Evolutionary conservation across 192 early-diverging fungal genomes (phyloP), one percentile per base, ranked within the genome.

Genomic region (Coemansia reversa): DNA sequence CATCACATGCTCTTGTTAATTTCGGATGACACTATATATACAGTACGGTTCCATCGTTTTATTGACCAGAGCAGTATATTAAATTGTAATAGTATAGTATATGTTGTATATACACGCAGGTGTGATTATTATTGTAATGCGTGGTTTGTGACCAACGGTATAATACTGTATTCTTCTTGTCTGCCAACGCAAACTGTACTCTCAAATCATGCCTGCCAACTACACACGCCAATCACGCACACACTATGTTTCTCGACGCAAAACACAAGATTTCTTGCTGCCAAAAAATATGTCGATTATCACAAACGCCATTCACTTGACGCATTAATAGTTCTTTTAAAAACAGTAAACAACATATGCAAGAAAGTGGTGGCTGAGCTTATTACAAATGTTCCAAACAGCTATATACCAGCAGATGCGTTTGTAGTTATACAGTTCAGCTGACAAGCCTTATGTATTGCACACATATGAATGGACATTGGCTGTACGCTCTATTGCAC

Each of bases 391-490:
- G 39, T 12, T 2, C 7, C 39, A 45, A 45, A 16, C 14, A 16
- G 39, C 7, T 45, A 45, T 16, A 16, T 16, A 12, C 39, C 16
- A 45, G 39, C 12, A 16, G 39, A 45, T 16, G 39, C 39, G 39
- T 16, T 45, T 0, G 6, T 45, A 14, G 39, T 1, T 45, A 4
- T 16, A 14, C 12, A 45, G 39, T 2, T 16, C 49, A 28, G 60
- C 16, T 51, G 20, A 27, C 16, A 22, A 4, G 28, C 48, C 19
- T 27, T n/a, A 47, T 51, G 60, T 48, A 20, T 51, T 28, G 60
- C 30, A 1, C 45, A 51, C 42, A 61, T 51, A 50, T 61, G 60
- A 61, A 50, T 19, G 28, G 20, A 28, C 16, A 22, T 45, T 9
- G 14, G 14, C 33, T 45, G 42, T 35, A 45, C 3, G 20, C 52